Conservation (phyloP, 768 basidiomycete genomes). For the Boletus reticuloceps region DNA sequence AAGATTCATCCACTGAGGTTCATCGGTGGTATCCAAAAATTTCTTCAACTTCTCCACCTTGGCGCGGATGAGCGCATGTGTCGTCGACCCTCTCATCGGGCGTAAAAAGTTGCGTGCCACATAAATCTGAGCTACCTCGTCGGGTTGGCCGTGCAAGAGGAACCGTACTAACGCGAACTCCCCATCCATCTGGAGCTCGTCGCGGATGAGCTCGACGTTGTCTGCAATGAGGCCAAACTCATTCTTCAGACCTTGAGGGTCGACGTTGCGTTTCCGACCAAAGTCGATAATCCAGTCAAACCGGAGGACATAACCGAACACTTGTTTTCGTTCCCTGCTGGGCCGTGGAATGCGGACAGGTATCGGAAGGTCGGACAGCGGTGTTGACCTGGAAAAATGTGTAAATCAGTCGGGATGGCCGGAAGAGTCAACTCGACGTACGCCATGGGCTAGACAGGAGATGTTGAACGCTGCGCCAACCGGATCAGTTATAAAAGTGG, state of each 20-base stretch:
- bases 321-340: not conserved
- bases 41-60: not conserved
- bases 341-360: not conserved
- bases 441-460: not conserved
- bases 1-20: not conserved
- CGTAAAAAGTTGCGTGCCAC: not conserved
- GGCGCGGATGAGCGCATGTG: rapidly evolving
- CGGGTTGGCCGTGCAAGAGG: rapidly evolving
- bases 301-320: not conserved
- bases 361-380: not conserved
- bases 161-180: not conserved
- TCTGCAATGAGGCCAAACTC: not conserved
- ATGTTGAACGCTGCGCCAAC: too few species aligned
- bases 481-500: not conserved
- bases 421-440: not conserved
- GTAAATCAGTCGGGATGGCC: too few species aligned
- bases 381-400: not conserved
- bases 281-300: not conserved
- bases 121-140: not conserved
- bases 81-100: not conserved
- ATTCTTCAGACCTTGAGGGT: not conserved
- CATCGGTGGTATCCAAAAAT: not conserved
- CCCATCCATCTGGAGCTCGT: not conserved
- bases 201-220: not conserved
- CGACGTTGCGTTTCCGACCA: not conserved